These are phyloP conservation scores for Cryptococcus maquisensis DNA, from an alignment of 1,284 basidiomycete species.

Conservation along the genomic window DNA sequence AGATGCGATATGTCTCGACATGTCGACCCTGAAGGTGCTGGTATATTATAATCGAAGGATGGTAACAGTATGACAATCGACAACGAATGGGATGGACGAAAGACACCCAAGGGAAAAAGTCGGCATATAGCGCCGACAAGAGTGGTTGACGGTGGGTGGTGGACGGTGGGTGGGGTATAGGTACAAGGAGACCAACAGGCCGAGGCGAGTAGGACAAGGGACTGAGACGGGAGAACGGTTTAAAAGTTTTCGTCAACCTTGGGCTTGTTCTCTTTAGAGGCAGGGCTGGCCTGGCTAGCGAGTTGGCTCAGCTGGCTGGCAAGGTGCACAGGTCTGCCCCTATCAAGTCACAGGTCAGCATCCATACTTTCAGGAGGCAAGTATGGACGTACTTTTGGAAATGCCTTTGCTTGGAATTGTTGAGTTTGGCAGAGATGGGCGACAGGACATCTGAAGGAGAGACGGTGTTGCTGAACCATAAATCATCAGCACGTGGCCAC, in stretches of 20 bases:
- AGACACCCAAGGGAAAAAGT: neutral
- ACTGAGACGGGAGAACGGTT: neutral
- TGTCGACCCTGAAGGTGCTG: neutral
- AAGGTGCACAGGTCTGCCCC: slow-evolving; percentile 36
- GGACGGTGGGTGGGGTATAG: neutral
- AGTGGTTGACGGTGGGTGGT: neutral
- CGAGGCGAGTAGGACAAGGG: neutral
- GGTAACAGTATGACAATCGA: no score
- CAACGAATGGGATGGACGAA: neutral
- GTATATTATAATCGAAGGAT: slow-evolving; percentile 1
- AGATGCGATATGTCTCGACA: neutral
- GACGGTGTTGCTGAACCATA: slow-evolving; percentile 56
- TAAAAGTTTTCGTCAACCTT: slow-evolving; percentile 22
- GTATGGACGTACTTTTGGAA: slow-evolving; percentile 68
- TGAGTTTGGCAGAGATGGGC: slow-evolving; percentile 82
- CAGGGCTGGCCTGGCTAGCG: slow-evolving; percentile 23
- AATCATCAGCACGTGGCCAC: neutral
- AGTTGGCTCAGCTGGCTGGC: slow-evolving; percentile 40
- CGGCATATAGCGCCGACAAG: neutral
- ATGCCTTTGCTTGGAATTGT: slow-evolving; percentile 81
- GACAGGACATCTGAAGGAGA: slow-evolving; percentile 91
- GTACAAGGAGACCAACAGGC: neutral
- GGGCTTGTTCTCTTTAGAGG: slow-evolving; percentile 18
- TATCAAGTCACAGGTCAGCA: slow-evolving; percentile 1
- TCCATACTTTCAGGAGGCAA: neutral